phyloP scores from a whole-genome alignment of 495 filamentous ascomycete genomes.

The Penicillium flavigenum region DNA sequence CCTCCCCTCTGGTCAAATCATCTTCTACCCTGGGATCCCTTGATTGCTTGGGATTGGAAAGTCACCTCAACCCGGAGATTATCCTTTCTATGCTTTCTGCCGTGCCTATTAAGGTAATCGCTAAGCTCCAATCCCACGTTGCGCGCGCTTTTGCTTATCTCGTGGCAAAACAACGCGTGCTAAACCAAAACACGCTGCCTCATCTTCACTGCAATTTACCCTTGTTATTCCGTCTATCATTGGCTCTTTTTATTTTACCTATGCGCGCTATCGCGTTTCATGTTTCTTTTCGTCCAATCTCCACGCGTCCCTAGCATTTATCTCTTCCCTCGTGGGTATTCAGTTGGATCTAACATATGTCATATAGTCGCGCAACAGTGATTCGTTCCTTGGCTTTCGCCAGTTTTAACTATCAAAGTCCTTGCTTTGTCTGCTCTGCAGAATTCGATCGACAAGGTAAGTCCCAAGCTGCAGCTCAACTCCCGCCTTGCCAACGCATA shows the following conservation, averaged over 20 bases:
- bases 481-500: constrained; percentile 51
- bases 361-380: constrained; percentile 18
- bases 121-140: constrained; percentile 31
- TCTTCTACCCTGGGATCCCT: constrained; percentile 27
- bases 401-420: constrained; percentile 13
- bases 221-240: constrained; percentile 17
- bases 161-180: constrained; percentile 30
- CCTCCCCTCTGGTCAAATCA: constrained; percentile 32
- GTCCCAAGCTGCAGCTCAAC: constrained; percentile 40
- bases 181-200: constrained; percentile 2
- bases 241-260: constrained; percentile 13
- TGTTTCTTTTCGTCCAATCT: constrained; percentile 18
- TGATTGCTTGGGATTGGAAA: constrained; percentile 22
- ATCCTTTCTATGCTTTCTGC: constrained; percentile 13
- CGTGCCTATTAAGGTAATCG: constrained; percentile 17
- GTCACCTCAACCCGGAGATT: constrained; percentile 19
- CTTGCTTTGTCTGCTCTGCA: constrained; percentile 26
- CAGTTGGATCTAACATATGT: constrained; percentile 21
- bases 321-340: constrained; percentile 16
- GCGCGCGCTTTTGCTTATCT: constrained; percentile 26
- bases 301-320: constrained; percentile 34
- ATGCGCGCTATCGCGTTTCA: constrained; percentile 18
- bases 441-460: constrained; percentile 46
- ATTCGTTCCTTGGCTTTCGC: constrained; percentile 18
- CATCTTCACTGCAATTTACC: constrained; percentile 13